A percentile compares a stretch with the other conserved stretches of the same genome.
phyloP scores from a whole-genome alignment of 148 eudicot genomes.

The Silene conica region DNA sequence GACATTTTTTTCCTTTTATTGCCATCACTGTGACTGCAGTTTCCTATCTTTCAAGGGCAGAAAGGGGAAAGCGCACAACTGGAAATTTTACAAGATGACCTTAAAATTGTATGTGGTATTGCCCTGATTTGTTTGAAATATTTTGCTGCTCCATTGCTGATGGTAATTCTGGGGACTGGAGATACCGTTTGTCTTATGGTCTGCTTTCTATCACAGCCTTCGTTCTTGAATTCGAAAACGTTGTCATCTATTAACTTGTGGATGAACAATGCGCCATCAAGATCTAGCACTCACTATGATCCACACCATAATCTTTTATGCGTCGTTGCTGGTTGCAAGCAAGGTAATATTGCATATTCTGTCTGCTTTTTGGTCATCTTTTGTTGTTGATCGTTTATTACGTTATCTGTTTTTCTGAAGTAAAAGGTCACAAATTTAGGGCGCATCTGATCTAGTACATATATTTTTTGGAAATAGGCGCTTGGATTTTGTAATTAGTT shows the following conservation, averaged over 20 bases:
- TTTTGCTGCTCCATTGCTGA: not conserved
- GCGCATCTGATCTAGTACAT: not conserved
- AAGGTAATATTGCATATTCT: slow-evolving; percentile 40
- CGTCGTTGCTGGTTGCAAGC: slow-evolving; percentile 72
- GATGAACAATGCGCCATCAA: slow-evolving; percentile 73
- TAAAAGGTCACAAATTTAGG: not conserved
- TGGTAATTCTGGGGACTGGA: not conserved
- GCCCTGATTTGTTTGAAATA: not conserved
- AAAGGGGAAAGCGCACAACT: slow-evolving; percentile 65
- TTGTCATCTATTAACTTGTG: slow-evolving; percentile 78
- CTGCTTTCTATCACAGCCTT: slow-evolving; percentile 49
- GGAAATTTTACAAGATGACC: slow-evolving; percentile 58
- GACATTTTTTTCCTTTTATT: not conserved
- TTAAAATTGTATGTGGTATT: slow-evolving; percentile 45
- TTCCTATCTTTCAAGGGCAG: slow-evolving; percentile 66
- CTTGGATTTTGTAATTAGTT: not conserved
- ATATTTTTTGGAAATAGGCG: not conserved
- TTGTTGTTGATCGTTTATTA: not conserved
- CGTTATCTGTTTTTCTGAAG: not conserved
- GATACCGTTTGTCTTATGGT: not conserved
- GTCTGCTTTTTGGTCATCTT: not conserved
- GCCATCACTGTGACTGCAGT: slow-evolving; percentile 38
- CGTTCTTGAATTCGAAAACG: slow-evolving; percentile 45
- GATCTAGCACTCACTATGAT: slow-evolving; percentile 97
- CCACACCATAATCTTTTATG: slow-evolving; percentile 92